A percentile compares a stretch with the other conserved stretches of the same genome.
Conservation (phyloP, 2,329 filamentous ascomycete genomes). For the Colletotrichum sp. region DNA sequence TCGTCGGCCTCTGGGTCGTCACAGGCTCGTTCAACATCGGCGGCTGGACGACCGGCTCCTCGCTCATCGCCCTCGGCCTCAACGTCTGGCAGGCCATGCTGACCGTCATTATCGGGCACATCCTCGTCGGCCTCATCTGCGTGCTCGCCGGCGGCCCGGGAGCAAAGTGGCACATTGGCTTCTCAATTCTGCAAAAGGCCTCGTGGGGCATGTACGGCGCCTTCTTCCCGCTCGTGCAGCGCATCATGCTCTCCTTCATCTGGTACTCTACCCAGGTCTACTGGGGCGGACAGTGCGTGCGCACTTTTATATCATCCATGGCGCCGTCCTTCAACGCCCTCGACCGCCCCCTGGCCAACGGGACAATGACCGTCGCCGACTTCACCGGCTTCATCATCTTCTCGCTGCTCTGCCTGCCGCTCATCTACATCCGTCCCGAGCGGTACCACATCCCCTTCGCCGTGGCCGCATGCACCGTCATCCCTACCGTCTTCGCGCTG, state of each 20-base stretch:
- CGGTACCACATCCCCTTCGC: constrained; percentile 29
- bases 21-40: constrained; percentile 38
- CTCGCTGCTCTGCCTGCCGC: constrained; percentile 26
- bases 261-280: constrained; percentile 30
- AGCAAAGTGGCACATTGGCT: constrained; percentile 32
- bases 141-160: constrained; percentile 29
- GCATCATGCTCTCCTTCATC: constrained; percentile 28
- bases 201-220: constrained; percentile 31
- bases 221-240: constrained; percentile 28
- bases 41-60: constrained; percentile 35
- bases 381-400: constrained; percentile 28
- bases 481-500: constrained; percentile 31
- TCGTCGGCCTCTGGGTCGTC: constrained; percentile 36
- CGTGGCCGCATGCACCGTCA: constrained; percentile 26
- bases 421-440: constrained; percentile 30
- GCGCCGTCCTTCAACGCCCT: constrained; percentile 25
- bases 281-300: constrained; percentile 30
- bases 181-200: constrained; percentile 29
- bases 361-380: constrained; percentile 25
- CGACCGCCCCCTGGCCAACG: constrained; percentile 16
- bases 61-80: constrained; percentile 30
- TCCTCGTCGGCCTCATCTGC: constrained; percentile 28
- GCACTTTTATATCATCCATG: constrained; percentile 23
- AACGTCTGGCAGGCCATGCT: constrained; percentile 32
- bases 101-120: constrained; percentile 28